Percentiles rank a stretch among this genome's conserved stretches.
phyloP scores from a whole-genome alignment of 768 basidiomycete species.

The Tricholoma saponaceum region DNA sequence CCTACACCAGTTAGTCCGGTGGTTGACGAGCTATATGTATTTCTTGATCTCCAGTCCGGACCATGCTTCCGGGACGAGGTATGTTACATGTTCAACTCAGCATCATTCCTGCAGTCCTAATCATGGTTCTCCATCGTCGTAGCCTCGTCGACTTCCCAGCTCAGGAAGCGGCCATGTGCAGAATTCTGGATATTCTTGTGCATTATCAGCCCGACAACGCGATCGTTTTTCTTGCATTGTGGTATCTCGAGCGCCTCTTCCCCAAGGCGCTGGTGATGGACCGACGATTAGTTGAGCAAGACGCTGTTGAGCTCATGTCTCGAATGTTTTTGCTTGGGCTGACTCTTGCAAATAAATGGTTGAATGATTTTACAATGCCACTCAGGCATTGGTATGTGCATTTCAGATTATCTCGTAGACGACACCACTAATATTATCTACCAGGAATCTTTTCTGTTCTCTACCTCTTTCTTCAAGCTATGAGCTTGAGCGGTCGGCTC shows the following conservation, averaged over 20 bases:
- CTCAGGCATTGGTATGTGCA: slow-evolving; percentile 48
- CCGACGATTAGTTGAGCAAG: slow-evolving; percentile 29
- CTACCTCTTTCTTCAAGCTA: slow-evolving; percentile 4
- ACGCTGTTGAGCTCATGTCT: slow-evolving; percentile 40
- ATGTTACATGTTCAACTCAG: neutral
- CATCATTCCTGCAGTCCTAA: neutral
- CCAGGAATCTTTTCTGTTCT: slow-evolving; percentile 10
- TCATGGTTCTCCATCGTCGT: neutral
- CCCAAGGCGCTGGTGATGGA: slow-evolving; percentile 36
- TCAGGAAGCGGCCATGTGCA: slow-evolving; percentile 1
- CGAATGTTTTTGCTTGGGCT: slow-evolving; percentile 48
- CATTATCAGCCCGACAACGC: slow-evolving; percentile 2
- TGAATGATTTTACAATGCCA: slow-evolving; percentile 51
- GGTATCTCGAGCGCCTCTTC: slow-evolving; percentile 57
- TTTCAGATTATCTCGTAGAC: neutral
- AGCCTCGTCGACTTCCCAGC: slow-evolving; percentile 1
- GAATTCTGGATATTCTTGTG: slow-evolving; percentile 5
- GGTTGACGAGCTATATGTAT: neutral
- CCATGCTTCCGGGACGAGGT: neutral
- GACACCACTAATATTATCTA: neutral
- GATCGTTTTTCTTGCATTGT: slow-evolving; percentile 49
- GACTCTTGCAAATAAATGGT: slow-evolving; percentile 61
- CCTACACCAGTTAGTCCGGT: neutral
- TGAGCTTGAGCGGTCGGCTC: slow-evolving; percentile 7
- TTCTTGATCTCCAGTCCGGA: neutral